Percentiles rank a stretch among this genome's conserved stretches.
Conservation (phyloP, 2,329 filamentous ascomycete genomes). For the Aspergillus sp. region DNA sequence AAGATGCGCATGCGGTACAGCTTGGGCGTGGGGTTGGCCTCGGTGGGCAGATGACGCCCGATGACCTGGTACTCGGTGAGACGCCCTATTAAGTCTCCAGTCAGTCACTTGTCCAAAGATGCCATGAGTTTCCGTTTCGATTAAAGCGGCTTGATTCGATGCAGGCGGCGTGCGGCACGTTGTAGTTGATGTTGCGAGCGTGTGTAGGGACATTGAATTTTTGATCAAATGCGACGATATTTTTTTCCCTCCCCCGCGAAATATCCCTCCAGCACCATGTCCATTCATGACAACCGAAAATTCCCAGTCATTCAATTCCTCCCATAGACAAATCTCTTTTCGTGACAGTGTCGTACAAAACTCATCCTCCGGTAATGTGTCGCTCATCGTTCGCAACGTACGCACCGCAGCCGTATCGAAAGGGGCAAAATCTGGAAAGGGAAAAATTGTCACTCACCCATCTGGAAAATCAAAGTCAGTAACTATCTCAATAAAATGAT, state of each 20-base stretch:
- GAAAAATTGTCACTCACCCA: constrained; percentile 53
- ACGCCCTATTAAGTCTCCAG: constrained; percentile 65
- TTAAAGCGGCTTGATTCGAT: constrained; percentile 6
- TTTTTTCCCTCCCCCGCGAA: constrained; percentile 1
- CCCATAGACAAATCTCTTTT: neutral
- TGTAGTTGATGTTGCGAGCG: constrained; percentile 6
- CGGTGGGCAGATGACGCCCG: constrained; percentile 96
- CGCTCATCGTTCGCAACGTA: constrained; percentile 21
- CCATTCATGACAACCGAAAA: neutral
- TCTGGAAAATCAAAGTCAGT: constrained; percentile 42
- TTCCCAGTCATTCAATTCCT: constrained; percentile 2
- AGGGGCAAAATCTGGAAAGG: constrained; percentile 17
- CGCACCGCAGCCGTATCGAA: constrained; percentile 25
- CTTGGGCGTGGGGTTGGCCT: constrained; percentile 94
- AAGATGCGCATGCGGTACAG: constrained; percentile 99
- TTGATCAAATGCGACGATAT: constrained; percentile 6
- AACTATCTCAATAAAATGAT: constrained; percentile 12
- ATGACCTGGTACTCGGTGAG: constrained; percentile 99
- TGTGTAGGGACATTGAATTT: constrained; percentile 7
- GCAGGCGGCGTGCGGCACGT: constrained; percentile 12
- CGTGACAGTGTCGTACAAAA: neutral
- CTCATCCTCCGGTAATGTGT: constrained; percentile 3
- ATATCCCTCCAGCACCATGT: neutral
- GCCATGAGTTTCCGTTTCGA: neutral
- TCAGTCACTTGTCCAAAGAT: constrained; percentile 22